Evolutionary conservation across 495 filamentous ascomycete genomes (phyloP).

Genomic region (Immersiella caudata): DNA sequence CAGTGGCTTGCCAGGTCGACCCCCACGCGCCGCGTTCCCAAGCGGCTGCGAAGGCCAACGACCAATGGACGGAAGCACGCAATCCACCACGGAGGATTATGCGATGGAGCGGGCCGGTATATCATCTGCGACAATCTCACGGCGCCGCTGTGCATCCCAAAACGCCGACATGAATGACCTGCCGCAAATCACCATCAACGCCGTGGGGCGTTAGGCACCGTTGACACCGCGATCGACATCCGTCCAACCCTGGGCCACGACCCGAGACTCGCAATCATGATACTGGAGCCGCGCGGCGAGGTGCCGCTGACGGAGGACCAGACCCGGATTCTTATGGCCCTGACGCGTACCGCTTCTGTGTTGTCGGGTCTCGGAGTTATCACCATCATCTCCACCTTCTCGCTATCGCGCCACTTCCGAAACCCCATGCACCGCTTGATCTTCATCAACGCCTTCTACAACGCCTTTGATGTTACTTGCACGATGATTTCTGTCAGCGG

Average conservation of each 20-base stretch:
- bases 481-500: constrained; percentile 52
- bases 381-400: constrained; percentile 47
- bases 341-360: constrained; percentile 43
- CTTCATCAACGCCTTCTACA: constrained; percentile 52
- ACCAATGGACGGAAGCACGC: constrained; percentile 13
- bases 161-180: neutral
- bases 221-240: neutral
- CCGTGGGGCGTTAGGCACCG: constrained; percentile 8
- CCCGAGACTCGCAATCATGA: neutral
- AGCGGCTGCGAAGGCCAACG: neutral
- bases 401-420: constrained; percentile 44
- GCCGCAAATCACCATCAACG: neutral
- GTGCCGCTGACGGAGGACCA: constrained; percentile 38
- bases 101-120: constrained; percentile 4
- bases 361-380: constrained; percentile 45
- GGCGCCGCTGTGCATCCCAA: neutral
- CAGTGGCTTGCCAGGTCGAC: neutral
- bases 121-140: neutral
- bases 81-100: constrained; percentile 17
- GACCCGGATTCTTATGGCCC: constrained; percentile 34
- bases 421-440: constrained; percentile 54
- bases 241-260: neutral
- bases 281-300: constrained; percentile 26
- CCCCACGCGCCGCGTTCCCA: constrained; percentile 3
- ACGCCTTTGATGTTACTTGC: constrained; percentile 48